Percentiles rank a stretch among this genome's conserved stretches.
These are phyloP conservation scores for Dicorynia guianensis DNA, from an alignment of 306 rosid species.

Conservation along the genomic window DNA sequence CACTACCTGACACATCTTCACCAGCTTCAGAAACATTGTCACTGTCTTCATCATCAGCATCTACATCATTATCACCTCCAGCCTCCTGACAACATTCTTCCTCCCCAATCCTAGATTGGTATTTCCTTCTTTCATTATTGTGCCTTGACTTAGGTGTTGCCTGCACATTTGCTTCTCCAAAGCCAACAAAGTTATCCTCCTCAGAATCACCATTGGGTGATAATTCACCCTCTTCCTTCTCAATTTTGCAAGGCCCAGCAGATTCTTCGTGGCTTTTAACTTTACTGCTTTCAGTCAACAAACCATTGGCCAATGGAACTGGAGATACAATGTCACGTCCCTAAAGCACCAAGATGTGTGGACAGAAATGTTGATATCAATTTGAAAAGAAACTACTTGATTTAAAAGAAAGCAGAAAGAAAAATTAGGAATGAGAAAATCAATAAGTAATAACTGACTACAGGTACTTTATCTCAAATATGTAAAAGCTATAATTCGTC, in stretches of 20 bases:
- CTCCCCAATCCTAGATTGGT: conserved; percentile 64
- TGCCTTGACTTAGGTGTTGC: conserved; percentile 56
- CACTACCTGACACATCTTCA: conserved; percentile 91
- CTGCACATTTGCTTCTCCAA: conserved; percentile 59
- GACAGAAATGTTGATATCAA: conserved; percentile 30
- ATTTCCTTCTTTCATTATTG: conserved; percentile 55
- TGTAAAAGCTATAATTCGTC: conserved; percentile 19
- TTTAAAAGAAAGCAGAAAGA: background rate
- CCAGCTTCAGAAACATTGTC: conserved; percentile 93
- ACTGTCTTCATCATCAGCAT: conserved; percentile 94
- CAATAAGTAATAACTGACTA: conserved; percentile 14
- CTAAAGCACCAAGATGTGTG: conserved; percentile 59
- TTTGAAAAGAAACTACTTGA: conserved; percentile 4
- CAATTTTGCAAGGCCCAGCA: conserved; percentile 67
- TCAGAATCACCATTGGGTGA: conserved; percentile 86
- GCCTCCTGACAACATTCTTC: conserved; percentile 57
- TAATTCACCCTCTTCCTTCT: conserved; percentile 98
- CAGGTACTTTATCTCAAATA: conserved; percentile 8
- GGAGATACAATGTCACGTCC: conserved; percentile 52
- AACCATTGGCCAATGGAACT: conserved; percentile 58
- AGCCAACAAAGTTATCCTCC: conserved; percentile 81
- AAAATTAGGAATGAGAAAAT: background rate
- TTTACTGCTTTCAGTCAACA: conserved; percentile 55
- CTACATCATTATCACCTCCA: conserved; percentile 80
- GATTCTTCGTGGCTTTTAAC: conserved; percentile 66